Base-by-base conservation (phyloP, 2,329 filamentous ascomycete genomes). In the Sclerotinia glacialis region DNA sequence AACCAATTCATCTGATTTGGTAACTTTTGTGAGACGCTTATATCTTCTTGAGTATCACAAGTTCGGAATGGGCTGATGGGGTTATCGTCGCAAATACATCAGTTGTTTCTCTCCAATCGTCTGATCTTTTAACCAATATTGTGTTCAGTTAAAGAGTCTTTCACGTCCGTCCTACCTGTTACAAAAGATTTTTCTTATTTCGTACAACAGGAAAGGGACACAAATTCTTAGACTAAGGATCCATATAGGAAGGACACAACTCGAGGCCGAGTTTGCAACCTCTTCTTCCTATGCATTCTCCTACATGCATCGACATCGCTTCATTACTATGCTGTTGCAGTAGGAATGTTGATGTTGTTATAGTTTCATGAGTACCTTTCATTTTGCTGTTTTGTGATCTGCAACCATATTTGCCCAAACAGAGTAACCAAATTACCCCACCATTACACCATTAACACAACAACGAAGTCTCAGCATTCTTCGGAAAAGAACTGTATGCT, bases 241-340 rank as follows among this genome's bases (percentile, higher is more conserved):
- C 58, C 58, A 60, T 28, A 60, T 37, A 37, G 28, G n/a, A 47
- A 49, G 44, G 49, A 49, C 44, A 60, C 58, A 31, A 49, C n/a
- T 37, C 2, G 58, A 21, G 37, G 14, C 2, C 31, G 21, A 49
- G n/a, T 60, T 12, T n/a, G 28, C 44, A 49, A 60, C n/a, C 14
- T 18, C n/a, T 37, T 23, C 31, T 37, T 18, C 18, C 11, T 11
- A n/a, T 21, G 7, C 58, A 5, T 7, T 42, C 44, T 37, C 21
- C 44, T 26, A 37, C 44, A 49, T 12, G 3, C 37, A 37, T 7
- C n/a, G 16, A 37, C 21, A 3, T 16, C 26, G 9, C 37, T 58
- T 12, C 46, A 23, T 34, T 26, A 11, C 16, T 18, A 59, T 34
- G 56, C n/a, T 59, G 5, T 12, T 23, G 18, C 21, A 49, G 42